Conservation (phyloP, 257 asterid species). For the Solanum verrucosum region DNA sequence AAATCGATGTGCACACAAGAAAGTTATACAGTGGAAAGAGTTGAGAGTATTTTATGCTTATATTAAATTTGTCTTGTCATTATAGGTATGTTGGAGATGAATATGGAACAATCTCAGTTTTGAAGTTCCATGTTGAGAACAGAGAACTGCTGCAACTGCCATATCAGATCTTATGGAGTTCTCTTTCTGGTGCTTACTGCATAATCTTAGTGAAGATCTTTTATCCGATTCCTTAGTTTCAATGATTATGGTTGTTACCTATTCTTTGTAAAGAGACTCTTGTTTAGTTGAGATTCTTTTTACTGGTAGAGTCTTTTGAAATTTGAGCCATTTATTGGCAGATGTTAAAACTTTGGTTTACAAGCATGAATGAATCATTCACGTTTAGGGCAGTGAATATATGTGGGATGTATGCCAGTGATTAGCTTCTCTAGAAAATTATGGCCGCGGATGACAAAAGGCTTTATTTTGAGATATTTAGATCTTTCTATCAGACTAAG, state of each 20-base stretch:
- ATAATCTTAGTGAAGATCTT: background rate
- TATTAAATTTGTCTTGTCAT: constrained; percentile 8
- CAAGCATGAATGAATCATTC: background rate
- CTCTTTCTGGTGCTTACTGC: constrained; percentile 39
- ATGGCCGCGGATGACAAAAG: background rate
- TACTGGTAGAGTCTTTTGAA: background rate
- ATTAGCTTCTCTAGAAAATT: background rate
- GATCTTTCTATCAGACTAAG: background rate
- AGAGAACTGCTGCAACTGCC: constrained; percentile 49
- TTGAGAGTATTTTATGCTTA: background rate
- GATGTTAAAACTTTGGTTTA: background rate
- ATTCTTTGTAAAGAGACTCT: background rate
- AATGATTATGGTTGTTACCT: background rate
- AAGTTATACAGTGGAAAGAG: background rate
- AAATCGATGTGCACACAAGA: constrained; percentile 6
- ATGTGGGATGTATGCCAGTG: background rate
- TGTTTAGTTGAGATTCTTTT: background rate
- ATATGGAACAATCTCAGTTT: constrained; percentile 57
- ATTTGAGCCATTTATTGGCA: background rate
- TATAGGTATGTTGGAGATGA: constrained; percentile 86
- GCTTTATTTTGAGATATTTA: background rate
- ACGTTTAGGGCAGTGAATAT: background rate
- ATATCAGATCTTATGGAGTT: constrained; percentile 57
- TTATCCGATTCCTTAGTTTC: background rate
- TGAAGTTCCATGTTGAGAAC: constrained; percentile 44